A percentile compares a stretch with the other conserved stretches of the same genome.
Conservation (phyloP, 768 basidiomycete genomes). For the Nidula microcarpa region DNA sequence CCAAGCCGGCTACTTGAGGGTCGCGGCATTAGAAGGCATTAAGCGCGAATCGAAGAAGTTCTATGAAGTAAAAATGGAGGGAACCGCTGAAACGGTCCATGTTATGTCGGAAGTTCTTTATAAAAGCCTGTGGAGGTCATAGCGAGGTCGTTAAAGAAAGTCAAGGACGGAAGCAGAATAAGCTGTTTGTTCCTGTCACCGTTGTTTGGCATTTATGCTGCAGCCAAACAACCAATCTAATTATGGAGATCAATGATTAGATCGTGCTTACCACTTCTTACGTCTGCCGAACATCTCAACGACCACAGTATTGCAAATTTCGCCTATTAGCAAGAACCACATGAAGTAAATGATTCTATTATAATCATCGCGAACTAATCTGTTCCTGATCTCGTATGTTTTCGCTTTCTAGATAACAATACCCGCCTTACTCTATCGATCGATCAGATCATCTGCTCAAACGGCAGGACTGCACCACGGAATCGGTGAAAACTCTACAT, state of each 20-base stretch:
- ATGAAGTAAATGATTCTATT: neutral
- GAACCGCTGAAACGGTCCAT: too few species aligned
- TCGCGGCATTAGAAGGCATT: neutral
- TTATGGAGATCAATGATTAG: too few species aligned
- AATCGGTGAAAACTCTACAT: neutral
- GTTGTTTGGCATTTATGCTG: neutral
- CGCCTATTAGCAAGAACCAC: neutral
- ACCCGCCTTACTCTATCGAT: constrained; percentile 1
- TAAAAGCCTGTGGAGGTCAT: too few species aligned
- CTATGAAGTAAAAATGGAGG: too few species aligned
- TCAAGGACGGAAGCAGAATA: too few species aligned
- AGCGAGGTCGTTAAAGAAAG: too few species aligned
- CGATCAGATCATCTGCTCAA: constrained; percentile 2
- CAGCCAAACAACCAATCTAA: neutral
- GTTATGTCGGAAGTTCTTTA: too few species aligned
- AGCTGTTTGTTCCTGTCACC: too few species aligned
- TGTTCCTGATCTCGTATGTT: constrained; percentile 1
- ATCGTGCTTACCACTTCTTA: too few species aligned
- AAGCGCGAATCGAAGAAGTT: neutral
- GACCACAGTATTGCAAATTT: too few species aligned
- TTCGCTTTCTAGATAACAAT: neutral
- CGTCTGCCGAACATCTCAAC: too few species aligned
- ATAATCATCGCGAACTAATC: neutral
- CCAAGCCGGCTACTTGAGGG: neutral
- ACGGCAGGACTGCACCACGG: constrained; percentile 1